Percentiles rank a stretch among this genome's conserved stretches.
phyloP scores from a whole-genome alignment of 2,329 filamentous ascomycete species.

The Fusarium bulbicola region DNA sequence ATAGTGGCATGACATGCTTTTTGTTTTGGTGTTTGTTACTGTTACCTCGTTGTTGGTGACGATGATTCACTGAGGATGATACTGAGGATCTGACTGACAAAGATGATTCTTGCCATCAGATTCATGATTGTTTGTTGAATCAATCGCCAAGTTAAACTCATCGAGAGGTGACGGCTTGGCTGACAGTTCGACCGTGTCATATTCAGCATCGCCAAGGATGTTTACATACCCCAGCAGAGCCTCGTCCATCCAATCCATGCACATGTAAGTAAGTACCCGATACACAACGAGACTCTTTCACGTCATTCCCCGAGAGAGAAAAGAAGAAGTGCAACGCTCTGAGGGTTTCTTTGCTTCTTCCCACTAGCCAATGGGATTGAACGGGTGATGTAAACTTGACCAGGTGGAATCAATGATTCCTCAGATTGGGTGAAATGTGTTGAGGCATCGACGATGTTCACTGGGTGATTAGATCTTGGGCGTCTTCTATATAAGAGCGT shows the following conservation, averaged over 20 bases:
- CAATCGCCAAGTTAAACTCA: background rate
- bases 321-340: constrained; percentile 4
- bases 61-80: background rate
- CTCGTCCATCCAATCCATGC: background rate
- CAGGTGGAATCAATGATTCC: background rate
- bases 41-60: background rate
- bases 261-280: constrained; percentile 15
- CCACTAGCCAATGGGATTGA: constrained; percentile 17
- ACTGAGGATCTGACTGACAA: background rate
- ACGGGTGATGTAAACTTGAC: background rate
- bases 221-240: background rate
- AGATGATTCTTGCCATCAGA: too few species aligned
- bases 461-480: background rate
- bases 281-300: constrained; percentile 16
- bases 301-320: constrained; percentile 2
- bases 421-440: background rate
- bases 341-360: background rate
- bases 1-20: constrained; percentile 20
- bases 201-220: constrained; percentile 6
- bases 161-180: constrained; percentile 3
- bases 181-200: constrained; percentile 17
- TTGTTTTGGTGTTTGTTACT: background rate
- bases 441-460: constrained; percentile 1
- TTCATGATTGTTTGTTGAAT: background rate
- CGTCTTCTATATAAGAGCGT: constrained; percentile 12